Percentiles rank a stretch among this genome's conserved stretches.
Conservation (phyloP, 352 stramenopile species). For the Elongisporangium undulatum region DNA sequence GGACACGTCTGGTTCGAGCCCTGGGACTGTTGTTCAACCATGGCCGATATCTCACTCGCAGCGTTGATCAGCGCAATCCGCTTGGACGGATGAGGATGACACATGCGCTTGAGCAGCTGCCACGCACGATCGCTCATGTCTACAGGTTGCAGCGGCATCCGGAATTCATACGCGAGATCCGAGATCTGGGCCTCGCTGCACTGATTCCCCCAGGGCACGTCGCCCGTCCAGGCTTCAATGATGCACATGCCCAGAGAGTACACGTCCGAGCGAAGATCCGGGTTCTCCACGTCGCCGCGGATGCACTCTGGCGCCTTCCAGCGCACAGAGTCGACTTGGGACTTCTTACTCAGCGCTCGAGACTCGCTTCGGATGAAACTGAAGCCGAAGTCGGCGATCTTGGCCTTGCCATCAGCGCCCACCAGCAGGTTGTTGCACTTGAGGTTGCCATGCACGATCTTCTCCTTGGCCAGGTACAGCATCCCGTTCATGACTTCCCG, state of each 20-base stretch:
- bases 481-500: slow-evolving; percentile 32
- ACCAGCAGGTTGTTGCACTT: slow-evolving; percentile 82
- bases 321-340: slow-evolving; percentile 3
- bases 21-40: neutral
- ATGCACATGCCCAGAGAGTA: slow-evolving; percentile 31
- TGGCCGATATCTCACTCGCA: neutral
- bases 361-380: slow-evolving; percentile 11
- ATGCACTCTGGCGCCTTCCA: slow-evolving; percentile 25
- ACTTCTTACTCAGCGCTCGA: slow-evolving; percentile 6
- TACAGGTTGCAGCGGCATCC: too few relatives aligned
- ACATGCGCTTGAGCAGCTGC: too few relatives aligned
- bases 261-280: slow-evolving; percentile 12
- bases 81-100: too few relatives aligned
- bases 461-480: slow-evolving; percentile 46
- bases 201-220: too few relatives aligned
- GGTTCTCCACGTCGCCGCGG: slow-evolving; percentile 1
- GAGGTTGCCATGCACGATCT: slow-evolving; percentile 71
- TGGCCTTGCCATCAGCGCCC: slow-evolving; percentile 18
- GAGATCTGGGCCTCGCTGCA: too few relatives aligned
- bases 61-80: too few relatives aligned
- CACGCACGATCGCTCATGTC: too few relatives aligned
- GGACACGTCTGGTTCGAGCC: neutral
- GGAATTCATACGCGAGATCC: too few relatives aligned
- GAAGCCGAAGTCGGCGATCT: slow-evolving; percentile 27
- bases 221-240: slow-evolving; percentile 19